Evolutionary conservation across 768 basidiomycete species (phyloP).

Genomic region (Lanmaoa pseudosensibilis): DNA sequence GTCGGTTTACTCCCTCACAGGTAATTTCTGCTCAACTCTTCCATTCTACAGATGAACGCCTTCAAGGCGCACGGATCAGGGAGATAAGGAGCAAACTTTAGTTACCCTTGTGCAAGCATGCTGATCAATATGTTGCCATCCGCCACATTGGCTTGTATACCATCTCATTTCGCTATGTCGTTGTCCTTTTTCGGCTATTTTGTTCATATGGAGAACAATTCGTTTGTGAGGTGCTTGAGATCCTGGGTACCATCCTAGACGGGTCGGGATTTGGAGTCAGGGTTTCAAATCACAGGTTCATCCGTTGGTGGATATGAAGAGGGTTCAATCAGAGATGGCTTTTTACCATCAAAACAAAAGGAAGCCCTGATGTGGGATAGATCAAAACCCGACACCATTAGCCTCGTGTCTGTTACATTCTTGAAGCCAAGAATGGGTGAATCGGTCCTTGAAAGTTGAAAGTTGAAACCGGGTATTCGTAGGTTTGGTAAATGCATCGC

Average conservation of each 20-base stretch:
- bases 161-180: constrained; percentile 1
- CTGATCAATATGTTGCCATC: neutral
- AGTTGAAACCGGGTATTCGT: neutral
- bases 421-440: neutral
- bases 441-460: neutral
- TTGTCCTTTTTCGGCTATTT: neutral
- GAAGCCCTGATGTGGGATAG: constrained; percentile 14
- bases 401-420: constrained; percentile 15
- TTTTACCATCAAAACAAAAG: constrained; percentile 14
- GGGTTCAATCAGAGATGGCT: neutral
- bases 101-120: neutral
- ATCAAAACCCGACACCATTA: neutral
- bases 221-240: neutral
- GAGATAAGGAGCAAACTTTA: constrained; percentile 42
- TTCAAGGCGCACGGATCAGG: constrained; percentile 44
- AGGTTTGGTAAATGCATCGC: constrained; percentile 11
- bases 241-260: neutral
- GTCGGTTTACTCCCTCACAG: neutral
- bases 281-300: neutral
- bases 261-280: neutral
- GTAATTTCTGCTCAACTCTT: neutral
- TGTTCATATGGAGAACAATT: neutral
- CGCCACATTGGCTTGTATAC: neutral
- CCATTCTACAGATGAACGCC: constrained; percentile 40
- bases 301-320: constrained; percentile 5